Conservation (phyloP, 2,329 filamentous ascomycete genomes). For the Beauveria pseudobassiana region DNA sequence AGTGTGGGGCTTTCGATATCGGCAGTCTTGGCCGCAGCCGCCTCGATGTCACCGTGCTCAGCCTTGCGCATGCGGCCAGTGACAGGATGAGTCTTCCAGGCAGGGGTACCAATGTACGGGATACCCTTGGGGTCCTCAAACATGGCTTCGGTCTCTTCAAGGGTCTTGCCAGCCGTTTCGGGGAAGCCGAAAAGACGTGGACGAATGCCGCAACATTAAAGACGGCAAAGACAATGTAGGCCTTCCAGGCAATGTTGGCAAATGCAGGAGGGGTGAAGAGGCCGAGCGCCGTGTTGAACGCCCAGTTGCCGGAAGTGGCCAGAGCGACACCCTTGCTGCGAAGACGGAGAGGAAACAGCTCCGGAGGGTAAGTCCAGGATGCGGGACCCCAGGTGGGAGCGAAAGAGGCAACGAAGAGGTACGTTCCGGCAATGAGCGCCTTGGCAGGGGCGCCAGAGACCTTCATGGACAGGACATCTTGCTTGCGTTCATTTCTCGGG, state of each 20-base stretch:
- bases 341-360: slow-evolving; percentile 31
- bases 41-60: slow-evolving; percentile 22
- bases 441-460: slow-evolving; percentile 39
- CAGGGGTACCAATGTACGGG: slow-evolving; percentile 23
- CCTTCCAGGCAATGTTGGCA: slow-evolving; percentile 39
- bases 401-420: slow-evolving; percentile 50
- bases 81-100: slow-evolving; percentile 24
- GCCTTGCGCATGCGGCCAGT: slow-evolving; percentile 16
- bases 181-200: slow-evolving; percentile 49
- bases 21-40: slow-evolving; percentile 14
- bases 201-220: slow-evolving; percentile 43
- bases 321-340: slow-evolving; percentile 31
- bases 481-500: slow-evolving; percentile 37
- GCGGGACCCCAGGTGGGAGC: slow-evolving; percentile 42
- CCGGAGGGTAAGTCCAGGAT: slow-evolving; percentile 36
- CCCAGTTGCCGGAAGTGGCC: slow-evolving; percentile 30
- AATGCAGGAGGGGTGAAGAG: slow-evolving; percentile 31
- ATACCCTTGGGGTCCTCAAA: slow-evolving; percentile 33
- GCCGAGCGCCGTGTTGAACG: slow-evolving; percentile 33
- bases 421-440: slow-evolving; percentile 59
- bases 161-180: slow-evolving; percentile 47
- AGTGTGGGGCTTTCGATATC: slow-evolving; percentile 12
- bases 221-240: slow-evolving; percentile 45
- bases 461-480: slow-evolving; percentile 41
- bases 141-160: slow-evolving; percentile 45